A percentile compares a stretch with the other conserved stretches of the same genome.
phyloP scores from a whole-genome alignment of 2,329 filamentous ascomycete genomes.

The Ophiostoma pallidulum region DNA sequence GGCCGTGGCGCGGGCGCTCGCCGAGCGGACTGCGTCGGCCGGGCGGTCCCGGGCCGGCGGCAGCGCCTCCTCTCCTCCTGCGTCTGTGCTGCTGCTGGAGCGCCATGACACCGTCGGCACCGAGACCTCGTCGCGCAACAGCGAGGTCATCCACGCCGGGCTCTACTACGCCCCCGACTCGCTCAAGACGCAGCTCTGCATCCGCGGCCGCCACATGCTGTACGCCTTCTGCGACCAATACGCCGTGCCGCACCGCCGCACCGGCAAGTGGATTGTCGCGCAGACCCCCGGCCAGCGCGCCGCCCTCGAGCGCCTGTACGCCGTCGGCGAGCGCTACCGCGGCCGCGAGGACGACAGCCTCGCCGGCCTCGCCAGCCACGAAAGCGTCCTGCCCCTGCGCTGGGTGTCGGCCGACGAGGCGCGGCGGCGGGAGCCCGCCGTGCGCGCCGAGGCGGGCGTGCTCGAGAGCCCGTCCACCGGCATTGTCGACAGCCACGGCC shows the following conservation, averaged over 20 bases:
- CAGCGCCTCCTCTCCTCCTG: constrained; percentile 24
- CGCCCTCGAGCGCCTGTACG: constrained; percentile 45
- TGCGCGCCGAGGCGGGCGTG: constrained; percentile 60
- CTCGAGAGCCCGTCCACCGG: constrained; percentile 82
- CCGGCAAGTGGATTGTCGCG: constrained; percentile 91
- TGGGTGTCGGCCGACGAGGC: constrained; percentile 61
- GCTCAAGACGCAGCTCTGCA: constrained; percentile 77
- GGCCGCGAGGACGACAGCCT: constrained; percentile 13
- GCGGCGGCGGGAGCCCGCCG: constrained; percentile 57
- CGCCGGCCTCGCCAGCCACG: no score
- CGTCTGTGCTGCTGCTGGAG: constrained; percentile 70
- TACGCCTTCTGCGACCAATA: constrained; percentile 66
- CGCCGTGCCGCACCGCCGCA: constrained; percentile 60
- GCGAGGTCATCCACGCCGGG: constrained; percentile 92
- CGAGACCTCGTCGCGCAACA: constrained; percentile 84
- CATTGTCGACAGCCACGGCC: constrained; percentile 76
- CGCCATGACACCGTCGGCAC: constrained; percentile 66
- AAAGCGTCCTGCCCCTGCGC: constrained; percentile 48
- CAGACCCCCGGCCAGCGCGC: constrained; percentile 63
- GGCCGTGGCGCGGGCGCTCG: constrained; percentile 64
- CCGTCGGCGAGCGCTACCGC: constrained; percentile 31
- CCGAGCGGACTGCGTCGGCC: constrained; percentile 25
- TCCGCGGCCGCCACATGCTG: constrained; percentile 64
- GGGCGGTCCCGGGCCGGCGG: constrained; percentile 28
- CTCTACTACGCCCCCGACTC: constrained; percentile 73